Percentiles rank a stretch among this genome's conserved stretches.
These are phyloP conservation scores for Trichophyton rubrum DNA, from an alignment of 2,329 filamentous ascomycete genomes.

Conservation along the genomic window DNA sequence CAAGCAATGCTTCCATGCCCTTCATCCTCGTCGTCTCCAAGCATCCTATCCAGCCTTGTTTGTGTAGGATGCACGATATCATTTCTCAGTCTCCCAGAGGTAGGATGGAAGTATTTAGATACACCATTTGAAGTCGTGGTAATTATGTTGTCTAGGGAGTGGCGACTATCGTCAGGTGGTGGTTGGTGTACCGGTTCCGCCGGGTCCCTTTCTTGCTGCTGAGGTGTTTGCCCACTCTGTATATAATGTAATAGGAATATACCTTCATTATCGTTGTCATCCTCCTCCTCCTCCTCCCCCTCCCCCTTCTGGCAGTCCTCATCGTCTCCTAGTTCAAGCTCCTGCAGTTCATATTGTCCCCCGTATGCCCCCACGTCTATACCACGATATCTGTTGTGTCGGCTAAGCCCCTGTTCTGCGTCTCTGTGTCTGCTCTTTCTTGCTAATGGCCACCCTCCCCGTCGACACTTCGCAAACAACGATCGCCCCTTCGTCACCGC, in stretches of 20 bases:
- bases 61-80: constrained; percentile 9
- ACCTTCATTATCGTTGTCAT: constrained; percentile 10
- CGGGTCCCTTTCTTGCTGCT: not conserved
- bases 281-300: too few species aligned
- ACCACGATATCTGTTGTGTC: constrained; percentile 1
- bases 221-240: not conserved
- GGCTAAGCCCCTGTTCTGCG: not conserved
- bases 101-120: constrained; percentile 16
- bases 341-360: constrained; percentile 9
- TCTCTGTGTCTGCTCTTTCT: constrained; percentile 4
- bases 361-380: not conserved
- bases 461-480: constrained; percentile 3
- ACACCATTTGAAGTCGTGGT: constrained; percentile 4
- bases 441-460: constrained; percentile 14
- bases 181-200: not conserved
- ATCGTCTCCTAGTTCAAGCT: constrained; percentile 12
- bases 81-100: constrained; percentile 11
- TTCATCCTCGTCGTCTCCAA: not conserved
- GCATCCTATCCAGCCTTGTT: constrained; percentile 8
- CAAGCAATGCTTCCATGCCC: not conserved
- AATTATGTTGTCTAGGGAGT: not conserved
- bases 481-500: not conserved
- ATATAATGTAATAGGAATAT: not conserved
- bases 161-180: not conserved
- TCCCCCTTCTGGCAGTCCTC: not conserved